Percentiles rank a stretch among this genome's conserved stretches.
Evolutionary conservation across 192 early-diverging fungal genomes (phyloP).

Genomic region (Dispira simplex): DNA sequence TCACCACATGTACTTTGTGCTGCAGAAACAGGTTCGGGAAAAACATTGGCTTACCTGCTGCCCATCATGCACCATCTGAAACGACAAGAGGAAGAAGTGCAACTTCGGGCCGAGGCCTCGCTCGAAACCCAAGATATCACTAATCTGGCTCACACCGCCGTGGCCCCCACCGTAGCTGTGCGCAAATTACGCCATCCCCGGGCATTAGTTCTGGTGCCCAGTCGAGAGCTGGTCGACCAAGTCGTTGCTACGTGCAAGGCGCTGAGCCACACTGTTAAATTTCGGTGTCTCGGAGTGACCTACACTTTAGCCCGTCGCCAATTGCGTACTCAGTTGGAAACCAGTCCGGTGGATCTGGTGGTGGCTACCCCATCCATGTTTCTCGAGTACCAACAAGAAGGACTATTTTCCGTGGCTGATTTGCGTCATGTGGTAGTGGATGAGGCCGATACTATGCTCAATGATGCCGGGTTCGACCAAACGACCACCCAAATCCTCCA

Average conservation of each 20-base stretch:
- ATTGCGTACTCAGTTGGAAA: constrained; percentile 28
- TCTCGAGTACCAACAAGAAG: constrained; percentile 30
- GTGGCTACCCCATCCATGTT: constrained; percentile 72
- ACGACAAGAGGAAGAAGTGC: constrained; percentile 34
- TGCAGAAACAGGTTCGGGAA: constrained; percentile 85
- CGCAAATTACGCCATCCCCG: constrained; percentile 61
- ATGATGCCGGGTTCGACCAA: constrained; percentile 49
- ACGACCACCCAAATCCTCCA: constrained; percentile 43
- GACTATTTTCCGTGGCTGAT: constrained; percentile 39
- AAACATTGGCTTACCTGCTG: constrained; percentile 77
- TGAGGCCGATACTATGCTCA: constrained; percentile 91
- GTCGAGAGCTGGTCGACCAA: constrained; percentile 75
- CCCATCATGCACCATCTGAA: constrained; percentile 68
- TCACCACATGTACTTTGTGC: constrained; percentile 47
- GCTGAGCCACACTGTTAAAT: constrained; percentile 46
- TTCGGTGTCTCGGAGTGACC: constrained; percentile 48
- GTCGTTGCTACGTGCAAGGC: constrained; percentile 56
- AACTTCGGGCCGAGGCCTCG: background rate
- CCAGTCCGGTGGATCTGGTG: constrained; percentile 66
- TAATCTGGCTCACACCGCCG: background rate
- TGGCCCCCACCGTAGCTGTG: constrained; percentile 15
- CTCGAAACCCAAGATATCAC: background rate
- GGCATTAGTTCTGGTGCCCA: constrained; percentile 74
- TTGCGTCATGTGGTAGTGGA: constrained; percentile 66
- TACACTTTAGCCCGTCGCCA: constrained; percentile 26